Evolutionary conservation across 805 yeast genomes (phyloP), one percentile per base, ranked within the genome.

Genomic region (Metschnikowia chrysomelidarum): DNA sequence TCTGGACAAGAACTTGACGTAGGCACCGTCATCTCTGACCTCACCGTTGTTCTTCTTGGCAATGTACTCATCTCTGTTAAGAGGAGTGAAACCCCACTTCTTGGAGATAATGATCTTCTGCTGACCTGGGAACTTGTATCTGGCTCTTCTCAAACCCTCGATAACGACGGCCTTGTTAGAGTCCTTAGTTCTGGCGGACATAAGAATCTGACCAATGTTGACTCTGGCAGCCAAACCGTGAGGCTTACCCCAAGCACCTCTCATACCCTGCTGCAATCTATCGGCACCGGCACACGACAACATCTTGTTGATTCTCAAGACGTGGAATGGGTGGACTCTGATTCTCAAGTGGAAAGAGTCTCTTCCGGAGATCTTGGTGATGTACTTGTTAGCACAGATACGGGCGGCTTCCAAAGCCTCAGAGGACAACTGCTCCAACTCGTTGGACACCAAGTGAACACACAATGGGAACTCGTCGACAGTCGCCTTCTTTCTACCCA

Each of bases 261-360:
- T 91, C 98, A 93, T 93, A 89, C 98, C 98, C 80, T 93, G 98
- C 80, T 93, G 98, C 77, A 93, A 83, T 86, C 98, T 88, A 91
- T 93, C 98, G 71, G 98, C 98, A 87, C 98, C 98, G 79, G 98
- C 98, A 82, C 98, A 93, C 68, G 98, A 93, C 96, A 93, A 88
- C 98, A 93, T 93, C 87, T 93, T 93, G 93, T 93, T 93, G 81
- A 93, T 93, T 78, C 98, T 85, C 73, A 93, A 82, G 59, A 93
- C 98, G 82, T 93, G 98, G 98, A 86, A 93, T 62, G 98, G 98
- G 77, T 93, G 98, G 67, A 89, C 98, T 80, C 98, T 89, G 74
- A 93, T 87, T 80, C 98, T 88, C 80, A 93, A 80, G 80, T 93
- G 98, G 98, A 93, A 93, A 61, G 97, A 78, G 65, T 93, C 98